Evolutionary conservation across 768 basidiomycete species (phyloP), one percentile per base, ranked within the genome.

Genomic region (Tubosaeta sp.): DNA sequence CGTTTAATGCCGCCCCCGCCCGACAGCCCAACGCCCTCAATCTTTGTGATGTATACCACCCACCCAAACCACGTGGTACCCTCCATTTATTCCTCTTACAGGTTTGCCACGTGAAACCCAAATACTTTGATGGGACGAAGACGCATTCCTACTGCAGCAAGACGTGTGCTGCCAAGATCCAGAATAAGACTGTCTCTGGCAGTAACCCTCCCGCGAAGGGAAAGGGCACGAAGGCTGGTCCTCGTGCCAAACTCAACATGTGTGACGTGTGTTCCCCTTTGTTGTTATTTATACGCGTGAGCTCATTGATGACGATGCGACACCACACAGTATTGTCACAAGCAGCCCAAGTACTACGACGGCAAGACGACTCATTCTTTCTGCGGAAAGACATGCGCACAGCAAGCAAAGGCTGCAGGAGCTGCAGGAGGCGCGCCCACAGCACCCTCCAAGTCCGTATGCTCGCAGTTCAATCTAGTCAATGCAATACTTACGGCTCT

Each of bases 311-410:
- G 38, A 38, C 51, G 34, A 56, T 43, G 41, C 33, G 44, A 60
- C 43, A 19, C 39, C 17, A 25, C 39, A 14, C 58, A 85, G 84
- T 76, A 76, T 55, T 85, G 84, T 65, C 78, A 78, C 53, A 73
- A 73, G 53, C 76, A 81, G 37, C 82, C 84, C 37, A 85, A 83
- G 58, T 77, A 79, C 57, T 72, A 71, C 17, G 84, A 85, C 59
- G 80, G 81, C 14, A 76, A 73, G 9, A 76, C 75, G 47, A 78
- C 74, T 2, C 84, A 85, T 65, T 76, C 81, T 13, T 86, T 76
- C 63, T 86, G 84, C 59, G 70, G 82, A 60, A 85, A 81, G 59
- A 75, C 80, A 10, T 86, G 84, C 58, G 82, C 83, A 4, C 75
- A 75, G 59, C 76, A 72, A 47, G 74, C 77, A 5, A 67, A 62